Evolutionary conservation across 2,329 filamentous ascomycete species (phyloP).

Genomic region (Fusarium poae): DNA sequence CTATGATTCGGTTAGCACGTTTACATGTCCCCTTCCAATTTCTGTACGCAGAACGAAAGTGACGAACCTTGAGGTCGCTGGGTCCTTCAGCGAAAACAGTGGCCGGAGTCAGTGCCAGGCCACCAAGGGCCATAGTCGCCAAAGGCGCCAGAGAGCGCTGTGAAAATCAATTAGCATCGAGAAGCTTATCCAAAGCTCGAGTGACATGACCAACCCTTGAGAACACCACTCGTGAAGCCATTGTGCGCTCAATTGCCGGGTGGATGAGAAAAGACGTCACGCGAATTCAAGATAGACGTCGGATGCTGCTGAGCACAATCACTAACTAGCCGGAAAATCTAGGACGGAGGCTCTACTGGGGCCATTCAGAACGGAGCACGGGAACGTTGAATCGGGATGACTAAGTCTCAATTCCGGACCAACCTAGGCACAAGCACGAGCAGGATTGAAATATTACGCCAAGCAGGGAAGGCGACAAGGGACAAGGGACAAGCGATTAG

Average conservation of each 20-base stretch:
- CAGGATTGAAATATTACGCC: constrained; percentile 20
- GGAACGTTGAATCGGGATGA: constrained; percentile 27
- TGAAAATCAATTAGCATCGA: constrained; percentile 50
- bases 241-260: constrained; percentile 65
- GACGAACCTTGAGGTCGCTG: constrained; percentile 52
- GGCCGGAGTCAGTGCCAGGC: constrained; percentile 62
- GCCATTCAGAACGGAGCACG: constrained; percentile 31
- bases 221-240: constrained; percentile 72
- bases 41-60: neutral
- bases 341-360: constrained; percentile 47
- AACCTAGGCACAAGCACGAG: constrained; percentile 29
- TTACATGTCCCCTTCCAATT: neutral
- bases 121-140: constrained; percentile 64
- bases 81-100: constrained; percentile 66
- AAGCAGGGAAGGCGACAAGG: constrained; percentile 25
- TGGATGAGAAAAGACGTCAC: constrained; percentile 45
- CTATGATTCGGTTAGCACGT: constrained; percentile 41
- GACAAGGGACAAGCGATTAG: constrained; percentile 24
- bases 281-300: constrained; percentile 46
- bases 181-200: constrained; percentile 24
- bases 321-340: constrained; percentile 49
- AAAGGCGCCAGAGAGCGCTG: constrained; percentile 68
- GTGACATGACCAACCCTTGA: constrained; percentile 61
- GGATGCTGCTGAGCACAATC: constrained; percentile 40
- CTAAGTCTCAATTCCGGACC: constrained; percentile 27